Percentiles rank a stretch among this genome's conserved stretches.
Conservation (phyloP, 2,329 filamentous ascomycete genomes). For the Dactylellina leptospora region DNA sequence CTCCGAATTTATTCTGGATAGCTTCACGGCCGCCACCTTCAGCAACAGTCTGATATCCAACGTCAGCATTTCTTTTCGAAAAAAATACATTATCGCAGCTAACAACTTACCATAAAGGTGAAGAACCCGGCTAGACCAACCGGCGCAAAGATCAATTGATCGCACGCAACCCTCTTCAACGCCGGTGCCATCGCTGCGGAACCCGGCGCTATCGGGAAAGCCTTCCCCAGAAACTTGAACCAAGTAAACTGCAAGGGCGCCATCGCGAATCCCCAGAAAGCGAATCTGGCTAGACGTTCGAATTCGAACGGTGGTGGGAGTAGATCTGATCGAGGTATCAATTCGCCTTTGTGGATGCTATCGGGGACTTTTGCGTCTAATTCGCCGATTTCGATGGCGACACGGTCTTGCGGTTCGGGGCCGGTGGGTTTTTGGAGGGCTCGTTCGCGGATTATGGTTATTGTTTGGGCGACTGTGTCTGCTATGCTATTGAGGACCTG, state of each 20-base stretch:
- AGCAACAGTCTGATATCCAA: constrained; percentile 70
- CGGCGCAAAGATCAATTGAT: constrained; percentile 93
- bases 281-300: constrained; percentile 90
- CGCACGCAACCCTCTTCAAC: constrained; percentile 87
- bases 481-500: constrained; percentile 89
- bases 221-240: constrained; percentile 83
- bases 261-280: constrained; percentile 93
- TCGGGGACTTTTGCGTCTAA: constrained; percentile 81
- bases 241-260: constrained; percentile 94
- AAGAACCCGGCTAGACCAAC: constrained; percentile 89
- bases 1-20: constrained; percentile 82
- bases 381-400: constrained; percentile 89
- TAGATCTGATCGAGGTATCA: constrained; percentile 71
- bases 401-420: constrained; percentile 71
- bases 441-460: constrained; percentile 80
- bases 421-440: constrained; percentile 71
- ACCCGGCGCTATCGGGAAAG: constrained; percentile 77
- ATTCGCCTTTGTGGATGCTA: constrained; percentile 68
- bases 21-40: constrained; percentile 88
- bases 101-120: constrained; percentile 74
- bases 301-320: constrained; percentile 91
- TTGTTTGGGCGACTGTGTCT: constrained; percentile 92
- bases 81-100: not conserved
- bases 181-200: constrained; percentile 75
- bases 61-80: not conserved